Percentiles rank a stretch among this genome's conserved stretches.
phyloP scores from a whole-genome alignment of 2,329 filamentous ascomycete species.

The Sporothrix mexicana region DNA sequence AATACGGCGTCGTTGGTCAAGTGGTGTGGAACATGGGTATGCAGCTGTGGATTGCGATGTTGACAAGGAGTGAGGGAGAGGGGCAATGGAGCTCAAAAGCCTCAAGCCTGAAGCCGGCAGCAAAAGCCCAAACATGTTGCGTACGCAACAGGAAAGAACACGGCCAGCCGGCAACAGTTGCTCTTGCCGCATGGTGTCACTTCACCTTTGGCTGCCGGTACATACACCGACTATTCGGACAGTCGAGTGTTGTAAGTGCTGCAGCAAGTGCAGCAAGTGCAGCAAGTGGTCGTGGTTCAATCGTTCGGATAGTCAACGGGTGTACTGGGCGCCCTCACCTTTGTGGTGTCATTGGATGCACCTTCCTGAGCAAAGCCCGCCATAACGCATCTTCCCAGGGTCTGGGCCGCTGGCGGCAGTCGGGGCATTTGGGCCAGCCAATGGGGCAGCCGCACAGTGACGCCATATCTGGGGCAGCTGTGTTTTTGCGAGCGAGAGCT shows the following conservation, averaged over 20 bases:
- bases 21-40: background rate
- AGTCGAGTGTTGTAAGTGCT: too few species aligned
- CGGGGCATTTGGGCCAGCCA: conserved; percentile 27
- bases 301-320: too few species aligned
- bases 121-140: background rate
- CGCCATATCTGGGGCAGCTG: conserved; percentile 12
- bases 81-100: background rate
- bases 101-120: background rate
- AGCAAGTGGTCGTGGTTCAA: too few species aligned
- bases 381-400: background rate
- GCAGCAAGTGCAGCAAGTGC: too few species aligned
- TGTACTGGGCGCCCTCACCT: too few species aligned
- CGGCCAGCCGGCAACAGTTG: background rate
- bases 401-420: conserved; percentile 6
- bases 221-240: too few species aligned
- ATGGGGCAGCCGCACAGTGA: conserved; percentile 26
- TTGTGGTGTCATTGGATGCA: too few species aligned
- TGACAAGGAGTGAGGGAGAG: background rate
- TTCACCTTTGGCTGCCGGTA: too few species aligned
- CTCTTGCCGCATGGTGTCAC: background rate
- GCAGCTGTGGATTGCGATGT: background rate
- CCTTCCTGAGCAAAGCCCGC: conserved; percentile 8
- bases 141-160: background rate
- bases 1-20: background rate
- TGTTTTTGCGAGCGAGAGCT: background rate